Percentiles rank a stretch among this genome's conserved stretches.
Conservation (phyloP, 179 eudicot species). For the Gypsophila paniculata region DNA sequence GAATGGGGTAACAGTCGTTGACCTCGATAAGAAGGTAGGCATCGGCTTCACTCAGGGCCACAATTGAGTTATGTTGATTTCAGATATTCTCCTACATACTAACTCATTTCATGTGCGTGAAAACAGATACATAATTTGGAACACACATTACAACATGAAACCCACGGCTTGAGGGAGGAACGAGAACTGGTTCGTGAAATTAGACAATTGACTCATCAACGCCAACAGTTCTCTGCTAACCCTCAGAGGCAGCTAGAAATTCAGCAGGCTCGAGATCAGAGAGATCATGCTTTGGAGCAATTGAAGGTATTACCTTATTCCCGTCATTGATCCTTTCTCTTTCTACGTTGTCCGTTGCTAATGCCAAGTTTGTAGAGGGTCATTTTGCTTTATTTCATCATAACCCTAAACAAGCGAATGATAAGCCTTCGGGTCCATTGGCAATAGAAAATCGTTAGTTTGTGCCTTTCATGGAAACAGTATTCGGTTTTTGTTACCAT, state of each 20-base stretch:
- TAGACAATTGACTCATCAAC: constrained; percentile 59
- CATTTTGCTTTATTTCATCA: too few species aligned
- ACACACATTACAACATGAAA: constrained; percentile 73
- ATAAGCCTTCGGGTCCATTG: too few species aligned
- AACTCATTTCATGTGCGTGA: constrained; percentile 1
- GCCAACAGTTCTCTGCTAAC: constrained; percentile 50
- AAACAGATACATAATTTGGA: constrained; percentile 60
- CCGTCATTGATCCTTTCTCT: background rate
- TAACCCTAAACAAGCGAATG: too few species aligned
- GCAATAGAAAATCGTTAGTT: too few species aligned
- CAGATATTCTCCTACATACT: background rate
- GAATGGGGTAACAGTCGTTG: constrained; percentile 66
- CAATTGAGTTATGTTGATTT: background rate
- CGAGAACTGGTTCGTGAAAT: constrained; percentile 73
- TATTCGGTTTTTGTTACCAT: background rate
- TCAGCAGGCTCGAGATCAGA: constrained; percentile 62
- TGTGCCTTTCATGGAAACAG: background rate
- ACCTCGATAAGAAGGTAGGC: constrained; percentile 57
- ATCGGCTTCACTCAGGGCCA: background rate
- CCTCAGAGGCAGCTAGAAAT: constrained; percentile 58
- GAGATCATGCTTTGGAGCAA: constrained; percentile 50
- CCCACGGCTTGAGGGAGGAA: constrained; percentile 62
- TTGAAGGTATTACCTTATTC: constrained; percentile 49
- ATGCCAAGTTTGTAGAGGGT: background rate
- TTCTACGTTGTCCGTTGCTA: too few species aligned